Evolutionary conservation across 768 basidiomycete species (phyloP).

Genomic region (Botryobasidium botryosum): DNA sequence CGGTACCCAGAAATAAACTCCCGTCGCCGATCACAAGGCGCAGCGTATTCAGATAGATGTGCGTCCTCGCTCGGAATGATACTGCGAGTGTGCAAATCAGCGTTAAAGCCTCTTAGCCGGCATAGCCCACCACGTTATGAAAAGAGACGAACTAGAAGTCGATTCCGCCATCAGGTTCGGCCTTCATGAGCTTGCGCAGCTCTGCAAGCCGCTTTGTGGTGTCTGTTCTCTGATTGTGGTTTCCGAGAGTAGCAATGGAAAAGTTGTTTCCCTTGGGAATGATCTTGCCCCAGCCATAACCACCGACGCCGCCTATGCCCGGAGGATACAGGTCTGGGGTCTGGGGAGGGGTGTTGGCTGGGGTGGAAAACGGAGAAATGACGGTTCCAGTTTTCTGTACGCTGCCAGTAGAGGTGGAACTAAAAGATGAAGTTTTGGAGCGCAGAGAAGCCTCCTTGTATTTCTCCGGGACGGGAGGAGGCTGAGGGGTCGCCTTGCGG

Average conservation of each 20-base stretch:
- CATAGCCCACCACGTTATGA: background rate
- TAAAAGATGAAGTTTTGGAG: too few relatives aligned
- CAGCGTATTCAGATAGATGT: conserved; percentile 70
- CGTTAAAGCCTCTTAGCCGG: background rate
- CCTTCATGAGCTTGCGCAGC: conserved; percentile 11
- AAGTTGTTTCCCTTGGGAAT: background rate
- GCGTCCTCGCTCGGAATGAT: conserved; percentile 43
- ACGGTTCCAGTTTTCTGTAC: too few relatives aligned
- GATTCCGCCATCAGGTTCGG: conserved; percentile 11
- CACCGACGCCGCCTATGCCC: too few relatives aligned
- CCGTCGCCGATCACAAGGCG: conserved; percentile 55
- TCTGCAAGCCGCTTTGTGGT: conserved; percentile 10
- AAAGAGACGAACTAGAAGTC: conserved; percentile 13
- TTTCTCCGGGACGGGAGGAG: too few relatives aligned
- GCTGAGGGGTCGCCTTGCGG: too few relatives aligned
- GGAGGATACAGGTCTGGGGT: too few relatives aligned
- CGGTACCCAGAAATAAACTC: conserved; percentile 58
- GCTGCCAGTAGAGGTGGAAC: too few relatives aligned
- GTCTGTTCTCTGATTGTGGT: conserved; percentile 7
- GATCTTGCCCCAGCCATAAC: conserved; percentile 3
- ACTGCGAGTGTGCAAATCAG: background rate
- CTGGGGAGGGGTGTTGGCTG: too few relatives aligned
- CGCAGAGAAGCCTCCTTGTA: too few relatives aligned
- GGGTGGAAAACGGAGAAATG: too few relatives aligned
- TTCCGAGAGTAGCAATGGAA: background rate